Conservation (phyloP, 495 filamentous ascomycete species). For the Tuber calosporum region DNA sequence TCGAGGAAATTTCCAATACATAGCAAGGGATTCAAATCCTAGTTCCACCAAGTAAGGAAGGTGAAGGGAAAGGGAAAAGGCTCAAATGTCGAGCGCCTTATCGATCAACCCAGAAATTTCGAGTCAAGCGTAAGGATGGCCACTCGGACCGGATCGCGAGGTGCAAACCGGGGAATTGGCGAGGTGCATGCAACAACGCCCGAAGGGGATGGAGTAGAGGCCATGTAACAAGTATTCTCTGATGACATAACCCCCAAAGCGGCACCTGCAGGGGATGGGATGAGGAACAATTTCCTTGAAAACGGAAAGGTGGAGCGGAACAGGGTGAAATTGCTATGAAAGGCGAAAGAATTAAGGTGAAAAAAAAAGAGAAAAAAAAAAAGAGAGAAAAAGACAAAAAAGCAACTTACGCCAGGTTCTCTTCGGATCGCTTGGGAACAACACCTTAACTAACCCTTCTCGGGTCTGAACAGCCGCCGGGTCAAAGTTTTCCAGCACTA, state of each 20-base stretch:
- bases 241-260: neutral
- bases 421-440: slow-evolving; percentile 50
- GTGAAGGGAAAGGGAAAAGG: neutral
- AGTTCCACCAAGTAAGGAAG: neutral
- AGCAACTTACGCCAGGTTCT: slow-evolving; percentile 48
- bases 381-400: too few species aligned
- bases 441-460: slow-evolving; percentile 49
- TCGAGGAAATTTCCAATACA: neutral
- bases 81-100: neutral
- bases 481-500: slow-evolving; percentile 54
- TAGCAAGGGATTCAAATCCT: neutral
- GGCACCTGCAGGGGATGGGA: neutral
- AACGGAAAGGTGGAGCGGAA: neutral
- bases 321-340: neutral
- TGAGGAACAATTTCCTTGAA: neutral
- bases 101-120: neutral
- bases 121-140: neutral
- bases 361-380: slow-evolving; percentile 19
- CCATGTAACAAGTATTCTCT: neutral
- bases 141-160: slow-evolving; percentile 33
- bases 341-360: neutral
- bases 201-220: neutral
- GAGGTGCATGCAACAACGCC: slow-evolving; percentile 20
- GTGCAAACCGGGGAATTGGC: slow-evolving; percentile 37
- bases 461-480: slow-evolving; percentile 49